Evolutionary conservation across 495 filamentous ascomycete species (phyloP), one percentile per base, ranked within the genome.

Genomic region (Astrothelium subdiscretum): DNA sequence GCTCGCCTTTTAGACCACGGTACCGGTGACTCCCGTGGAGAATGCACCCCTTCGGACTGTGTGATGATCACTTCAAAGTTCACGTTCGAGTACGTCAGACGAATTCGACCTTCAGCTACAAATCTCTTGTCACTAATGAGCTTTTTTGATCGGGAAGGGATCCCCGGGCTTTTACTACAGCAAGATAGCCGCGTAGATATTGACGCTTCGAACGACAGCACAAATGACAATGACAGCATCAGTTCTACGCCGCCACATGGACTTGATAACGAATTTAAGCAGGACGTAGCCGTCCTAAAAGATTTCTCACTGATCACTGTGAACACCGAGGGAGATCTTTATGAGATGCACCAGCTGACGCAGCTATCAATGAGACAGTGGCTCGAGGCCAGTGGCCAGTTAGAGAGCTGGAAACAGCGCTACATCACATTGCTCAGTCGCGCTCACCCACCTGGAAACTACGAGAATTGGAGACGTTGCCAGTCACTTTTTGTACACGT

Each of bases 311-410:
- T 69, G 32, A 58, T 69, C 29, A 66, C 66, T 20, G 57, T 66
- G 10, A 65, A 13, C 22, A 32, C 57, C 12, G 64, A 66, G 32
- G 32, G 26, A 22, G 31, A 31, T 26, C 69, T 52, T 0, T 81
- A 78, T 61, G 70, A 76, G 62, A 83, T 81, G 72, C 75, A 82
- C 68, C 40, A 60, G 57, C 71, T 83, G 0, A 78, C 82, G 20
- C 75, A 81, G 66, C 60, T 80, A 27, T 70, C 74, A 1, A 78
- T 67, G 22, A 66, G 70, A 60, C 70, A 67, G 26, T 82, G 78
- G 79, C 67, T 82, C 11, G 61, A 75, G 58, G 61, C 63, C 0
- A 32, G 75, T 4, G 66, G 63, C 24, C 32, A 78, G 59, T 60
- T 72, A 27, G 75, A 81, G 61, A 66, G 43, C 15, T 80, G 70